Conservation (phyloP, 441 rosid species). For the Syzygium syzygioides region DNA sequence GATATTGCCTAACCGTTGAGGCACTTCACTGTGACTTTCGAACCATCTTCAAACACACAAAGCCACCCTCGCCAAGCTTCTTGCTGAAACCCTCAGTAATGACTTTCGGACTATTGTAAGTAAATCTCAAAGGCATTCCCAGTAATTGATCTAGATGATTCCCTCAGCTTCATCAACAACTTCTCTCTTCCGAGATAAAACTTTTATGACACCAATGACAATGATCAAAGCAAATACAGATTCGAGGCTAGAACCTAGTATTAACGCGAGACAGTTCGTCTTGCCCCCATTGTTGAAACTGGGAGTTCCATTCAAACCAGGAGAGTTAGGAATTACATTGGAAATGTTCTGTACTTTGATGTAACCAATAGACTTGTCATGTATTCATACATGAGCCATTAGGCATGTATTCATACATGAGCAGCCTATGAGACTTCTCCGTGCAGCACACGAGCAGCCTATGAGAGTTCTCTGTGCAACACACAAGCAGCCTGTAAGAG, state of each 20-base stretch:
- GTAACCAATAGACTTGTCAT: not conserved
- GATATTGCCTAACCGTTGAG: constrained; percentile 12
- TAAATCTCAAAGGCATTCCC: constrained; percentile 14
- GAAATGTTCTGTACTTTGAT: not conserved
- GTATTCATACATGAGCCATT: too few relatives aligned
- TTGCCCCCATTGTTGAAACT: not conserved
- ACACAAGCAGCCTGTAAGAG: too few relatives aligned
- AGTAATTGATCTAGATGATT: not conserved
- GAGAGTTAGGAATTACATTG: not conserved
- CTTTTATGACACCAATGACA: not conserved
- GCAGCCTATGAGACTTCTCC: too few relatives aligned
- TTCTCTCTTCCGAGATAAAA: not conserved
- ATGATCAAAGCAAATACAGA: not conserved
- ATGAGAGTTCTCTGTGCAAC: too few relatives aligned
- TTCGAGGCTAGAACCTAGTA: not conserved
- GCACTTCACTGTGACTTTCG: constrained; percentile 13
- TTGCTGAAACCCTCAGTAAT: constrained; percentile 13
- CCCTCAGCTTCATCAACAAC: not conserved
- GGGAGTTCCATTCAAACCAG: not conserved
- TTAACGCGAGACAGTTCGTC: not conserved
- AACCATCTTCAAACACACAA: constrained; percentile 24
- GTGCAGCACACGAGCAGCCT: too few relatives aligned
- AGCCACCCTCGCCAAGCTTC: constrained; percentile 28
- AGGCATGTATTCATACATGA: too few relatives aligned
- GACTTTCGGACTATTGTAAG: constrained; percentile 9